Conservation (phyloP, 2,329 filamentous ascomycete species). For the Aphanocladium album region DNA sequence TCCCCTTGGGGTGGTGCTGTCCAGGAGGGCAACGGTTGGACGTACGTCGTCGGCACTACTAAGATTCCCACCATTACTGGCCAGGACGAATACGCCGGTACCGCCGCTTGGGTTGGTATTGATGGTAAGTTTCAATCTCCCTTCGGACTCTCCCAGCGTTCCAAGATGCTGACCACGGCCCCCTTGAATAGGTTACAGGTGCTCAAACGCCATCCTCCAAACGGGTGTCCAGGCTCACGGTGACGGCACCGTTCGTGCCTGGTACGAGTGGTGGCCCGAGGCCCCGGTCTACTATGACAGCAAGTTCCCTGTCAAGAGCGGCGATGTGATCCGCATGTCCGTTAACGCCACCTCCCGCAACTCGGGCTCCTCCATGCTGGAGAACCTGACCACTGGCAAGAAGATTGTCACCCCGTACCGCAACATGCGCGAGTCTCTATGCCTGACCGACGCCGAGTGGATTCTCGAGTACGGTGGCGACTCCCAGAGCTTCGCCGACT, state of each 20-base stretch:
- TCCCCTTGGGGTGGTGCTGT: not conserved
- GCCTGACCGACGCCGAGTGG: conserved; percentile 54
- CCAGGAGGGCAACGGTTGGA: conserved; percentile 1
- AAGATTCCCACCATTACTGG: not conserved
- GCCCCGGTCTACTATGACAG: not conserved
- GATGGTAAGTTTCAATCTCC: not conserved
- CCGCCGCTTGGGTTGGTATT: conserved; percentile 3
- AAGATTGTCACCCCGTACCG: conserved; percentile 44
- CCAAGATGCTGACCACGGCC: not conserved
- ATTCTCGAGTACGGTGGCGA: conserved; percentile 43
- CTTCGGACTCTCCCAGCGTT: too few relatives aligned
- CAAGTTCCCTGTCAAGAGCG: not conserved
- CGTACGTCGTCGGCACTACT: not conserved
- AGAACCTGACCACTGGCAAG: conserved; percentile 45
- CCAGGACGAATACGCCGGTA: not conserved
- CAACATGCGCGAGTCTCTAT: conserved; percentile 35
- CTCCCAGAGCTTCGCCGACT: conserved; percentile 7
- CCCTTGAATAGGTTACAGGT: conserved; percentile 23
- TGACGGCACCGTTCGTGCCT: conserved; percentile 15
- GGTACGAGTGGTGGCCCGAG: conserved; percentile 4
- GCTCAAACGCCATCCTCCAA: conserved; percentile 31
- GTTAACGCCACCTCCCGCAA: conserved; percentile 2
- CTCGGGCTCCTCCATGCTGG: conserved; percentile 1
- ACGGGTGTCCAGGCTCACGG: conserved; percentile 35
- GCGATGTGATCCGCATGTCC: conserved; percentile 7